Evolutionary conservation across 129 eudicot species (phyloP), one percentile per base, ranked within the genome.

Genomic region (Heracleum sosnowskyi): DNA sequence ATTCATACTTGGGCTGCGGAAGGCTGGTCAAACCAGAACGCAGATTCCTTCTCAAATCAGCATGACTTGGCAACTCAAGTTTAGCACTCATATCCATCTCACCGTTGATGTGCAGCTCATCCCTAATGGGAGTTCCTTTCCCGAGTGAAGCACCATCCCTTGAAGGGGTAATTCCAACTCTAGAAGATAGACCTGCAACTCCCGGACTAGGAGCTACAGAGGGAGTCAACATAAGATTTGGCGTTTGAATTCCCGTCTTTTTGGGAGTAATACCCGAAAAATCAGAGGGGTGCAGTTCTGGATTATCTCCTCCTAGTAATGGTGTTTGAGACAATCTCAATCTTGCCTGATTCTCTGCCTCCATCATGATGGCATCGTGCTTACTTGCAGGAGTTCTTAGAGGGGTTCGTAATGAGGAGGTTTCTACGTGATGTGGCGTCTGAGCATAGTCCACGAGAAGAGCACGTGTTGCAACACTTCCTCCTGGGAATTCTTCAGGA

Each of bases 201-300:
- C 91, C 97, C 39, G 96, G 37, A n/a, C n/a, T n/a, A n/a, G n/a
- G n/a, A n/a, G 98, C 88, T 16, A 90, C 91, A 36, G 88, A 76
- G 39, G 71, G 97, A 66, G 97, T 94, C 83, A 86, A 72, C 72
- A 90, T 86, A 0, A 89, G 94, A 76, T 95, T 95, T 49, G 98
- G 94, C 40, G 98, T 92, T 73, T 91, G 94, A 79, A 88, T 84
- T 47, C 90, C 96, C 78, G 73, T 90, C 84, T 79, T 90, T 88
- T 90, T 95, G 2, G 98, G 98, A 53, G 98, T 95, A 26, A 95
- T 96, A 96, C 97, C 97, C 0, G 97, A 87, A 86, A 91, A 91
- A 85, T 95, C 98, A 0, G 97, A 91, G 49, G 97, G 97, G 40
- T 95, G 91, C 77, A 91, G 81, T 76, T 90, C 91, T 0, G 99